A percentile compares a stretch with the other conserved stretches of the same genome.
Conservation (phyloP, 2,329 filamentous ascomycete genomes). For the Claviceps paspali region DNA sequence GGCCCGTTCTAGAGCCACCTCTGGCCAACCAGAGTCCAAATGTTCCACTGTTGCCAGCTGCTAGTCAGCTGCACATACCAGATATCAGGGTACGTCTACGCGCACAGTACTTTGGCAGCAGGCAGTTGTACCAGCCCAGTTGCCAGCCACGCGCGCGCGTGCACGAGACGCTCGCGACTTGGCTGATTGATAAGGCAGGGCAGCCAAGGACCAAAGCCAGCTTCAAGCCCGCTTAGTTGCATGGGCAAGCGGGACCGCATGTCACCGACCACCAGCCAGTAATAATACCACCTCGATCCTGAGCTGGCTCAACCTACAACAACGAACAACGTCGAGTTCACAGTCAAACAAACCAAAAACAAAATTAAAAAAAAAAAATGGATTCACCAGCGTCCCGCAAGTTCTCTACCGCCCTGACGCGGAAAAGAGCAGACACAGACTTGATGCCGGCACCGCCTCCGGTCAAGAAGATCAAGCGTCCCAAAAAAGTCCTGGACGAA, state of each 20-base stretch:
- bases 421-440: constrained; percentile 54
- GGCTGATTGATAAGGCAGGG: no score
- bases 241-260: constrained; percentile 2
- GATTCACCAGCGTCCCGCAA: constrained; percentile 1
- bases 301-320: no score
- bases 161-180: no score
- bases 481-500: constrained; percentile 77
- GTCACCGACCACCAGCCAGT: constrained; percentile 1
- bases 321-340: no score
- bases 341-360: not conserved
- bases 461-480: constrained; percentile 81
- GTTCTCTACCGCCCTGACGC: constrained; percentile 35
- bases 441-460: constrained; percentile 76
- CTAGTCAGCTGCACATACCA: no score
- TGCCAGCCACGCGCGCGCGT: no score
- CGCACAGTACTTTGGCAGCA: no score
- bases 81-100: no score
- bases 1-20: not conserved
- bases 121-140: no score
- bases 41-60: no score
- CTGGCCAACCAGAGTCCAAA: not conserved
- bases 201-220: no score
- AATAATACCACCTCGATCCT: no score
- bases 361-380: not conserved
- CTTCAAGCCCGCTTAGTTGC: constrained; percentile 5